Percentiles rank a stretch among this genome's conserved stretches.
These are phyloP conservation scores for Ceratobasidium sp. DNA, from an alignment of 1,284 basidiomycete species.

Conservation along the genomic window DNA sequence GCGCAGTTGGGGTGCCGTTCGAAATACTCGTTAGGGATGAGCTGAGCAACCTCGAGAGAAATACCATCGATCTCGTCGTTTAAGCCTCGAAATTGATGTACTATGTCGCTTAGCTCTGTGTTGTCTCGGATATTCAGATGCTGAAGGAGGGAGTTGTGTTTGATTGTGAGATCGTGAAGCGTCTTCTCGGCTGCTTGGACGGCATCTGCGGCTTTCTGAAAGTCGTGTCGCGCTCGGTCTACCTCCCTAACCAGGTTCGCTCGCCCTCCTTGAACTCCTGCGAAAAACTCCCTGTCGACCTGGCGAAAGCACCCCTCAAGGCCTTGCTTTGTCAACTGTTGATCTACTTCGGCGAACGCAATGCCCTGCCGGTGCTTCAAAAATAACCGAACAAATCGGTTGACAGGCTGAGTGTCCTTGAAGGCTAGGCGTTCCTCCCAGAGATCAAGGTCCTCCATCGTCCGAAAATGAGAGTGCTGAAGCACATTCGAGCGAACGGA, in stretches of 20 bases:
- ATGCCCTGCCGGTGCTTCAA: not conserved
- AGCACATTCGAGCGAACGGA: too few relatives aligned
- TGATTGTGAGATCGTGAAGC: not conserved
- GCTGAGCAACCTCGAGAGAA: not conserved
- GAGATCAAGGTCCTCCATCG: not conserved
- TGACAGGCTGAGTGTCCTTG: not conserved
- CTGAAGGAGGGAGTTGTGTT: constrained; percentile 6
- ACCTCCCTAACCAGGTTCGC: not conserved
- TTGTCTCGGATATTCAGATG: constrained; percentile 4
- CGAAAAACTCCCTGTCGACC: not conserved
- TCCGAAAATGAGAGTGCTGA: too few relatives aligned
- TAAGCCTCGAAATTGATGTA: not conserved
- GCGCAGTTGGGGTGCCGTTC: not conserved
- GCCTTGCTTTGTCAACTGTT: not conserved
- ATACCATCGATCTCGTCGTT: not conserved
- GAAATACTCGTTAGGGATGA: not conserved
- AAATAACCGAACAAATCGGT: not conserved
- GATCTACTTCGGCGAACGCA: not conserved
- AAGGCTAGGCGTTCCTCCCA: not conserved
- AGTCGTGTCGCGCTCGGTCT: not conserved
- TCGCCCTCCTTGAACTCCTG: not conserved
- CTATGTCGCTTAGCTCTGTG: constrained; percentile 1
- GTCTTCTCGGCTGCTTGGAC: not conserved
- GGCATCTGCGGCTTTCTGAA: not conserved
- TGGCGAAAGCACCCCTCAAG: not conserved